These are phyloP conservation scores for Tetrapyrgos nigripes DNA, from an alignment of 1,284 basidiomycete species.

Conservation along the genomic window DNA sequence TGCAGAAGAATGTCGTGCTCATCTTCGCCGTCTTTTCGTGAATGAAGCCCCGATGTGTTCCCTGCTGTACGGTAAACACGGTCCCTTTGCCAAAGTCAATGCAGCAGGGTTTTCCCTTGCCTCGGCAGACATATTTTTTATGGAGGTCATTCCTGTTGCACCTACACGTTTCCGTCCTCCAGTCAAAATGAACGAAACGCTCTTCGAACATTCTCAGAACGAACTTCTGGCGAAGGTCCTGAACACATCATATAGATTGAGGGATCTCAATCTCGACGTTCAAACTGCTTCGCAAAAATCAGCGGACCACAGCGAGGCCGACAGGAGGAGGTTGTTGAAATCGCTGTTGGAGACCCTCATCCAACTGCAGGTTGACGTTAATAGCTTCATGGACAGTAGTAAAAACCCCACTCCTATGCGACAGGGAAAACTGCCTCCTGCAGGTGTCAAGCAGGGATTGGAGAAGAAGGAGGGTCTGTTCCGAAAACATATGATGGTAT, in stretches of 20 bases:
- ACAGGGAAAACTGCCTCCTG: conserved; percentile 92
- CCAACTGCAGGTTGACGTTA: conserved; percentile 94
- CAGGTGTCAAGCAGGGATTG: conserved; percentile 95
- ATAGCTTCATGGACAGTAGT: conserved; percentile 96
- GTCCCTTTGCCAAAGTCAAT: conserved; percentile 74
- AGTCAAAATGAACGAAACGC: conserved; percentile 88
- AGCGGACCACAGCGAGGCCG: conserved; percentile 58
- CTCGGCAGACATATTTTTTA: conserved; percentile 96
- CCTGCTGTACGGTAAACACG: conserved; percentile 93
- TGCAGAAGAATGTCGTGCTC: conserved; percentile 92
- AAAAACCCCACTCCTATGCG: conserved; percentile 91
- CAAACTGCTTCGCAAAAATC: conserved; percentile 67
- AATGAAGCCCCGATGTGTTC: conserved; percentile 87
- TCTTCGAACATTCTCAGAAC: conserved; percentile 98
- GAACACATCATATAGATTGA: conserved; percentile 81
- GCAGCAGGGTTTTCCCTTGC: conserved; percentile 64
- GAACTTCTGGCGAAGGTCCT: conserved; percentile 90
- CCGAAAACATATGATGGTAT: conserved; percentile 99
- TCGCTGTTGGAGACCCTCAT: conserved; percentile 84
- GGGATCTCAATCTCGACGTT: conserved; percentile 79
- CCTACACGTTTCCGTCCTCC: conserved; percentile 98
- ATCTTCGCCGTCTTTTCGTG: conserved; percentile 88
- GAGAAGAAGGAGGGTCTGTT: conserved; percentile 99
- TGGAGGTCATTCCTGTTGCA: conserved; percentile 91
- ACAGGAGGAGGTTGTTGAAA: conserved; percentile 69